phyloP scores from a whole-genome alignment of 2,329 filamentous ascomycete species.

The Xylariales sp. region DNA sequence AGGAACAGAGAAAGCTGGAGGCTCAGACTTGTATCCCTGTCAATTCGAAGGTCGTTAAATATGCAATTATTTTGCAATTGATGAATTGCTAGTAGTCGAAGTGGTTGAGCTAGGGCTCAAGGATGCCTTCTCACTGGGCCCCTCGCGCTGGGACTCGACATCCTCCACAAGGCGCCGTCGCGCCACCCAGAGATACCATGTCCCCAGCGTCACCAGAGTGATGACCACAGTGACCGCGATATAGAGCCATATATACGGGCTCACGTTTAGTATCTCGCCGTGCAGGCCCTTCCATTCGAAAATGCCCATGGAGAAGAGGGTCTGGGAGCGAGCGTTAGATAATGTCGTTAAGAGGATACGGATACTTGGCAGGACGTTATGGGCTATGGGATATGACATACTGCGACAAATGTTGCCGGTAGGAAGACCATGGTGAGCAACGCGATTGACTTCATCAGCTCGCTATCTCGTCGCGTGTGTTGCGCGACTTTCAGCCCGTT shows the following conservation, averaged over 20 bases:
- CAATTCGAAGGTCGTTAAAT: background rate
- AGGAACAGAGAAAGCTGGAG: background rate
- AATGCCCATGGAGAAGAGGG: constrained; percentile 47
- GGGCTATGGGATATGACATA: constrained; percentile 13
- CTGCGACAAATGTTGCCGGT: constrained; percentile 46
- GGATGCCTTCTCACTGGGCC: background rate
- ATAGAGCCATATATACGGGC: constrained; percentile 46
- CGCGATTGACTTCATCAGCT: constrained; percentile 49
- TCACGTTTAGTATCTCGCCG: constrained; percentile 39
- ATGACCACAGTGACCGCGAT: constrained; percentile 38
- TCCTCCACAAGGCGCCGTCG: constrained; percentile 7
- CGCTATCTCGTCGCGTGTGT: constrained; percentile 44
- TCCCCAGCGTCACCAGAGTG: constrained; percentile 39
- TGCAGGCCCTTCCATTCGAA: constrained; percentile 43
- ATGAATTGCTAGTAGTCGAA: background rate
- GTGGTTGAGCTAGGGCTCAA: background rate
- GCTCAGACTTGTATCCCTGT: background rate
- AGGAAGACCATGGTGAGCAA: constrained; percentile 49
- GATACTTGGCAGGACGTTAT: background rate
- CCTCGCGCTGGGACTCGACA: constrained; percentile 5
- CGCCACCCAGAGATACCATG: constrained; percentile 34
- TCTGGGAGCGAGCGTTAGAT: constrained; percentile 29
- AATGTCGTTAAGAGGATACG: background rate
- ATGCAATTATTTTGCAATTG: background rate
- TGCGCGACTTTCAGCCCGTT: constrained; percentile 43